These are phyloP conservation scores for Neurospora sp. DNA, from an alignment of 495 filamentous ascomycete species.

Conservation along the genomic window DNA sequence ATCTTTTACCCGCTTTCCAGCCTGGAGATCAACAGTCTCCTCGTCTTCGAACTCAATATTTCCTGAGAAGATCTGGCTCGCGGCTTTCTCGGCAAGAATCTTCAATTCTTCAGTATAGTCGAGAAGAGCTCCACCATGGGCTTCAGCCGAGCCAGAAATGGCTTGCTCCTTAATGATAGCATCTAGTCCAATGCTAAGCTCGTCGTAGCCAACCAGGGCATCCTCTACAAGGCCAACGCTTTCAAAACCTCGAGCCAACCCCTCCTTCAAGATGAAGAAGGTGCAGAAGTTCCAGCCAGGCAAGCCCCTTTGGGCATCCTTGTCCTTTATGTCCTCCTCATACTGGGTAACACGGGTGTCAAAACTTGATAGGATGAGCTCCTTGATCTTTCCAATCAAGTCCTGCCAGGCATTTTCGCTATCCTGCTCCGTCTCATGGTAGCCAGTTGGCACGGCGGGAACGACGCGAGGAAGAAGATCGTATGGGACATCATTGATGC, in stretches of 20 bases:
- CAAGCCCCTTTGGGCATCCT: constrained; percentile 74
- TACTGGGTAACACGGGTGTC: constrained; percentile 87
- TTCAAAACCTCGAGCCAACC: constrained; percentile 85
- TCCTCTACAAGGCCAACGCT: constrained; percentile 94
- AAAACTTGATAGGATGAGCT: constrained; percentile 78
- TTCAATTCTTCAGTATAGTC: constrained; percentile 62
- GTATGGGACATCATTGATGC: constrained; percentile 50
- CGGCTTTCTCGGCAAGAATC: constrained; percentile 41
- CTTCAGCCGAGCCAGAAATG: constrained; percentile 37
- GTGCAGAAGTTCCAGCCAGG: constrained; percentile 99
- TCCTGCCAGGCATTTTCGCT: constrained; percentile 68
- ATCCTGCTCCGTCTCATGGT: constrained; percentile 56
- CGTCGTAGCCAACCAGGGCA: constrained; percentile 84
- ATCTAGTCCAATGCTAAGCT: constrained; percentile 78
- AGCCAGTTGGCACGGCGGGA: constrained; percentile 45
- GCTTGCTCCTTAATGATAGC: constrained; percentile 67
- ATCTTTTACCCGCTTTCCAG: constrained; percentile 18
- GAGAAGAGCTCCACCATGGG: constrained; percentile 57
- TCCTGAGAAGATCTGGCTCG: constrained; percentile 19
- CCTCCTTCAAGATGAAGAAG: constrained; percentile 95
- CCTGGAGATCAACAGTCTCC: constrained; percentile 37
- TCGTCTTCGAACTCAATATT: constrained; percentile 33
- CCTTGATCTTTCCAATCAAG: constrained; percentile 76
- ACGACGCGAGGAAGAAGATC: constrained; percentile 44
- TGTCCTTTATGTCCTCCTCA: constrained; percentile 93